A percentile compares a stretch with the other conserved stretches of the same genome.
phyloP scores from a whole-genome alignment of 192 early-diverging fungal genomes.

The Coemansia sp. region DNA sequence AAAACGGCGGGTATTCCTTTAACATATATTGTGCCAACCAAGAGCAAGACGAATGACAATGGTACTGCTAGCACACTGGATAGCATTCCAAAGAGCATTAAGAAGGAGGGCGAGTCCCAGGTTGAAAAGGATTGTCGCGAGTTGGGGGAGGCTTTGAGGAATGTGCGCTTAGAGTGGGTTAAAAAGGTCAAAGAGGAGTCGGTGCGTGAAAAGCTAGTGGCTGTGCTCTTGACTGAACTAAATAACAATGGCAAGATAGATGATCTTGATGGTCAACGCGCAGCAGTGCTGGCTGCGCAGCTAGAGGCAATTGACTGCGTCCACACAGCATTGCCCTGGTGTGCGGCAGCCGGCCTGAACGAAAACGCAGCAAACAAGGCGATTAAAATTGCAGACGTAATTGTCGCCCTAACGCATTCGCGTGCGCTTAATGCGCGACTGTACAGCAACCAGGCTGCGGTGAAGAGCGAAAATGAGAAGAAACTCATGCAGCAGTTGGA shows the following conservation, averaged over 20 bases:
- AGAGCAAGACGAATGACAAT: constrained; percentile 6
- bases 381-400: constrained; percentile 55
- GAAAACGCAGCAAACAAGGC: constrained; percentile 12
- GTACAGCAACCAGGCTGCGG: constrained; percentile 49
- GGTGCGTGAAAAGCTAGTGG: constrained; percentile 64
- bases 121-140: constrained; percentile 56
- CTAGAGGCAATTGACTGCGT: constrained; percentile 50
- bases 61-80: not conserved
- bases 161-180: constrained; percentile 74
- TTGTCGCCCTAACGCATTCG: constrained; percentile 61
- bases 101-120: constrained; percentile 20
- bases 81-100: not conserved
- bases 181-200: constrained; percentile 71
- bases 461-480: constrained; percentile 57
- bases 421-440: constrained; percentile 58
- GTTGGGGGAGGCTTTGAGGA: constrained; percentile 71
- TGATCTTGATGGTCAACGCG: constrained; percentile 48
- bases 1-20: constrained; percentile 37
- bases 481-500: constrained; percentile 72
- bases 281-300: constrained; percentile 49
- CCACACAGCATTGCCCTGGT: constrained; percentile 55
- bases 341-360: constrained; percentile 31
- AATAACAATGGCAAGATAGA: constrained; percentile 46
- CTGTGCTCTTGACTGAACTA: constrained; percentile 55
- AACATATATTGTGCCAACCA: constrained; percentile 50